phyloP scores from a whole-genome alignment of 768 basidiomycete species.

The Strobilomyces confusus region DNA sequence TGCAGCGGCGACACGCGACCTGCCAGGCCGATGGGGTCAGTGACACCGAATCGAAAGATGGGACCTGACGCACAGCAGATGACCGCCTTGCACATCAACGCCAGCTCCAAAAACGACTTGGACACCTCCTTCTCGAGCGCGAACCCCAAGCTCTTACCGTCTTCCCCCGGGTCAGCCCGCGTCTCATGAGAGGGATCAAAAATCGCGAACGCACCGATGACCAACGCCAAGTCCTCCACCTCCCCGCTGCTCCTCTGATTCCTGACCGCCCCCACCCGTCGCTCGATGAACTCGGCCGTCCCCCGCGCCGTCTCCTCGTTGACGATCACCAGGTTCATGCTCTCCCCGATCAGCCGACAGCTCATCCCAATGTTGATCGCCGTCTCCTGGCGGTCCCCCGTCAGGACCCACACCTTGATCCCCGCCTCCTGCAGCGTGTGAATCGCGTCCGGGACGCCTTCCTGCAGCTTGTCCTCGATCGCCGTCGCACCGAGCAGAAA shows the following conservation, averaged over 20 bases:
- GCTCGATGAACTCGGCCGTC: slow-evolving; percentile 82
- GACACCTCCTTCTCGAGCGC: slow-evolving; percentile 93
- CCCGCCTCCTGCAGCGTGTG: slow-evolving; percentile 98
- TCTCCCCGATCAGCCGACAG: slow-evolving; percentile 94
- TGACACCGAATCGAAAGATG: too few species aligned
- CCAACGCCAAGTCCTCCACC: slow-evolving; percentile 88
- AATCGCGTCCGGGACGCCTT: slow-evolving; percentile 97
- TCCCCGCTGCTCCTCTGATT: slow-evolving; percentile 90
- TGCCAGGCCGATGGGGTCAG: background rate
- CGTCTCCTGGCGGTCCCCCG: slow-evolving; percentile 97
- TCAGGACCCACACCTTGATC: slow-evolving; percentile 99
- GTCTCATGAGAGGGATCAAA: too few species aligned
- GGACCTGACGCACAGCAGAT: slow-evolving; percentile 74
- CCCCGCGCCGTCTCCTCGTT: slow-evolving; percentile 70
- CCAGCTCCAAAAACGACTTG: slow-evolving; percentile 87
- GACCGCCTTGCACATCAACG: slow-evolving; percentile 97
- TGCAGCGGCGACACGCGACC: slow-evolving; percentile 97
- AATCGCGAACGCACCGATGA: slow-evolving; percentile 70
- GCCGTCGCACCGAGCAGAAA: slow-evolving; percentile 94
- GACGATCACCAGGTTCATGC: slow-evolving; percentile 97
- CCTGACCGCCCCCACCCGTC: slow-evolving; percentile 88
- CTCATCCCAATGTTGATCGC: slow-evolving; percentile 99
- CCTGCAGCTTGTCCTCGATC: slow-evolving; percentile 97
- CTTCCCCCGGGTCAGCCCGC: slow-evolving; percentile 36
- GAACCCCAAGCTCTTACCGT: slow-evolving; percentile 91